phyloP scores from a whole-genome alignment of 768 basidiomycete genomes.

The Mycena rebaudengoi region DNA sequence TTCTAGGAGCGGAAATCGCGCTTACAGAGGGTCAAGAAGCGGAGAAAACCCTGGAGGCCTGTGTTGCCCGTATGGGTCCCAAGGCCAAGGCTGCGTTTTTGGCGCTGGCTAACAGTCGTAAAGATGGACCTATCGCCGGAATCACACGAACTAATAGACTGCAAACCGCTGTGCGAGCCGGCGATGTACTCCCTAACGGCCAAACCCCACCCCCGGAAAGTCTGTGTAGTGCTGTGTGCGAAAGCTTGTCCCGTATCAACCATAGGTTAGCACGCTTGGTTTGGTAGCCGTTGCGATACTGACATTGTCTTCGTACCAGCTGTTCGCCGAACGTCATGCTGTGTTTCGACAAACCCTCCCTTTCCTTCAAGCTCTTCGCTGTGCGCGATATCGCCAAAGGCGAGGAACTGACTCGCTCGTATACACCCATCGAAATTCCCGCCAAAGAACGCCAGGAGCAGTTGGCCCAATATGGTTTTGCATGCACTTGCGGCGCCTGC shows the following conservation, averaged over 20 bases:
- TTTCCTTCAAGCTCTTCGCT: slow-evolving; percentile 40
- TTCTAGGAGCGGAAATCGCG: slow-evolving; percentile 41
- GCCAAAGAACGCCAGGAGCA: slow-evolving; percentile 32
- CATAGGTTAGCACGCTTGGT: slow-evolving; percentile 38
- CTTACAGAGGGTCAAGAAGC: slow-evolving; percentile 21
- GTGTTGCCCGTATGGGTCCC: slow-evolving; percentile 35
- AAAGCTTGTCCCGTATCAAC: slow-evolving; percentile 43
- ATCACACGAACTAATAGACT: slow-evolving; percentile 45
- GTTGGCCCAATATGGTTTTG: slow-evolving; percentile 40
- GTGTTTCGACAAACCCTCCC: slow-evolving; percentile 33
- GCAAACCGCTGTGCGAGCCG: slow-evolving; percentile 22
- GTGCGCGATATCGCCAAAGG: slow-evolving; percentile 38
- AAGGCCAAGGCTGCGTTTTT: slow-evolving; percentile 39
- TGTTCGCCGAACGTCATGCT: slow-evolving; percentile 32
- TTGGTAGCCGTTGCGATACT: not conserved
- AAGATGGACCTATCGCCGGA: slow-evolving; percentile 41
- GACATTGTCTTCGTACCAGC: slow-evolving; percentile 14
- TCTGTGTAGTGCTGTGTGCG: slow-evolving; percentile 37
- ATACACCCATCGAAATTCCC: slow-evolving; percentile 24
- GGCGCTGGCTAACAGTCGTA: slow-evolving; percentile 40
- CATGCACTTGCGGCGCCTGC: slow-evolving; percentile 46
- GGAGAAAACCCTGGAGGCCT: slow-evolving; percentile 31
- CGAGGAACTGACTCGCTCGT: slow-evolving; percentile 44
- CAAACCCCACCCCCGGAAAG: no score
- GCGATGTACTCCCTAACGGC: no score